Base-by-base conservation (phyloP, 139 green algal genomes). In the Spirogloea muscicola region DNA sequence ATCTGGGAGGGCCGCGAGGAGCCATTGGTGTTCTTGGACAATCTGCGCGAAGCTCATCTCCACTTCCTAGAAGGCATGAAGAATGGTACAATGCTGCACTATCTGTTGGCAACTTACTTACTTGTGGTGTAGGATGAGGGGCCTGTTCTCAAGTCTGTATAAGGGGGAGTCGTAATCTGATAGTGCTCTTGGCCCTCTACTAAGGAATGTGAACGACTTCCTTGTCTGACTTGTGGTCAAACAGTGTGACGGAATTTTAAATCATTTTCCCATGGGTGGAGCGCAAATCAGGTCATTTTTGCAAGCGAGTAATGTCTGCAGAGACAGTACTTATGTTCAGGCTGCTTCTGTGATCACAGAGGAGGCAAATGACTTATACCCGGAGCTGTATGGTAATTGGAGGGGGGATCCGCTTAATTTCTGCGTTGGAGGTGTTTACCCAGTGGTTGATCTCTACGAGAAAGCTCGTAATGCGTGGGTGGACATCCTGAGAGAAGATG, bases 321-420 rank as follows among this genome's bases (percentile, higher is more conserved):
- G n/a, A n/a, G n/a, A n/a, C n/a, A n/a, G n/a, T n/a, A n/a, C n/a
- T n/a, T n/a, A n/a, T n/a, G n/a, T n/a, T 61, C 21, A 6, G 13
- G 29, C 40, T 70, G 3, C 9, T 57, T 37, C 42, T 51, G n/a
- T 52, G 21, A 39, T 1, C 65, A 39, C 70, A 87, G 82, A 49
- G 31, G 82, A 87, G 5, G 86, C 86, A 39, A 80, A 75, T 6
- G 58, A 58, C 21, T 43, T 86, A 57, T 70, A 87, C 62, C 42
- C 52, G 3, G 78, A 89, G 40, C 58, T 78, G 2, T 90, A 82
- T 52, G 65, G 62, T 31, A 62, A 66, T 2, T 92, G 88, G 87
- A 61, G 88, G 1, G 64, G 87, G 16, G 68, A 79, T 4, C 88
- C 88, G n/a, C 72, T 68, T 34, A 44, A 84, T 3, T 91, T 92